Evolutionary conservation across 2,329 filamentous ascomycete species (phyloP).

Genomic region (Phialophora chinensis): DNA sequence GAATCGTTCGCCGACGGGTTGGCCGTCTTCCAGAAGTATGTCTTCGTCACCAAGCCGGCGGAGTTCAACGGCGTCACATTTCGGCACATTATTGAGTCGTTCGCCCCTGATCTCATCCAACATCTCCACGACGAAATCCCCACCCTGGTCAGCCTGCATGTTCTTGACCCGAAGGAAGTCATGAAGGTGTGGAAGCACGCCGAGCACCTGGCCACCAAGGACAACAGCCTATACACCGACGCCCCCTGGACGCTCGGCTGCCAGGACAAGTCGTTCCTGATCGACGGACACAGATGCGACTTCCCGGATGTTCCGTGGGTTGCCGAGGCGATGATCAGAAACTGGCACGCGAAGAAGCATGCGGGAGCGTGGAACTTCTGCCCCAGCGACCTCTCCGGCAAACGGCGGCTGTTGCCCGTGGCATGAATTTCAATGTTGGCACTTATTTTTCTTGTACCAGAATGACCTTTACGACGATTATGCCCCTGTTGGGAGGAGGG

Average conservation of each 20-base stretch:
- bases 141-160: constrained; percentile 33
- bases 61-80: constrained; percentile 37
- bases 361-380: constrained; percentile 37
- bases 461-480: constrained; percentile 17
- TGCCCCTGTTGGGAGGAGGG: neutral
- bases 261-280: constrained; percentile 37
- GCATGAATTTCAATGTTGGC: constrained; percentile 11
- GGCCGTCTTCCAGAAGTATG: constrained; percentile 36
- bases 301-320: constrained; percentile 30
- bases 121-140: constrained; percentile 41
- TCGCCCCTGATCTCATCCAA: constrained; percentile 39
- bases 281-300: constrained; percentile 31
- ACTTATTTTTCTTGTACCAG: neutral
- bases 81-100: constrained; percentile 36
- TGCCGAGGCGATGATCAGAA: constrained; percentile 29
- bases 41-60: constrained; percentile 35
- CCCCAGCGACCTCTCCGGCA: constrained; percentile 35
- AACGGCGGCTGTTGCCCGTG: constrained; percentile 22
- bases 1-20: constrained; percentile 36
- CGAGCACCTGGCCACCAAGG: constrained; percentile 26
- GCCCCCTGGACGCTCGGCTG: constrained; percentile 37
- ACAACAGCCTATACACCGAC: constrained; percentile 30
- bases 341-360: constrained; percentile 35
- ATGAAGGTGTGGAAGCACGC: constrained; percentile 37
- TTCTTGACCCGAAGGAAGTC: constrained; percentile 36